phyloP scores from a whole-genome alignment of 306 rosid species.

The Oemleria cerasiformis region DNA sequence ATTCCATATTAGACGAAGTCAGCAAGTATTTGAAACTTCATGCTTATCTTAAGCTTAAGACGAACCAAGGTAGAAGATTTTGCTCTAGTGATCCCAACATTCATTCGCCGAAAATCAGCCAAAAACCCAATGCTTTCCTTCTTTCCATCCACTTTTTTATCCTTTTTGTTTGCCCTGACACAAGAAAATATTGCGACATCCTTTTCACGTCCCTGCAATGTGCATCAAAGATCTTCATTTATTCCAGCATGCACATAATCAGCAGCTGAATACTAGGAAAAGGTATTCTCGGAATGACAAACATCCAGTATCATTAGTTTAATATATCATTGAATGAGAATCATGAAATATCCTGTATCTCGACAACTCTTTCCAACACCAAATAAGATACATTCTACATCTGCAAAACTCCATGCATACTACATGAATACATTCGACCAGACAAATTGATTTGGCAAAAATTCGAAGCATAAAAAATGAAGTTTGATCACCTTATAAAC shows the following conservation, averaged over 20 bases:
- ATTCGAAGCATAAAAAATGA: neutral
- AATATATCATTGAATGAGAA: neutral
- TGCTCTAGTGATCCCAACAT: constrained; percentile 94
- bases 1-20: constrained; percentile 9
- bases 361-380: neutral
- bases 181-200: constrained; percentile 87
- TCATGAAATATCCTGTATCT: neutral
- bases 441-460: neutral
- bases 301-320: neutral
- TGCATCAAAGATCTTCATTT: neutral
- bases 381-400: neutral
- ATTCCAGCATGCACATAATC: neutral
- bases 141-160: constrained; percentile 6
- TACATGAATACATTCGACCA: neutral
- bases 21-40: neutral
- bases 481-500: neutral
- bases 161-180: constrained; percentile 74
- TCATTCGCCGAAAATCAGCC: constrained; percentile 77
- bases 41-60: constrained; percentile 21
- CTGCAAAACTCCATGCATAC: neutral
- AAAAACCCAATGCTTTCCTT: constrained; percentile 71
- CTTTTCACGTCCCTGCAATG: constrained; percentile 86
- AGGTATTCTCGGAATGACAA: neutral
- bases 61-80: constrained; percentile 84
- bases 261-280: neutral